Conservation (phyloP, 2,329 filamentous ascomycete genomes). For the Aspergillus jensenii region DNA sequence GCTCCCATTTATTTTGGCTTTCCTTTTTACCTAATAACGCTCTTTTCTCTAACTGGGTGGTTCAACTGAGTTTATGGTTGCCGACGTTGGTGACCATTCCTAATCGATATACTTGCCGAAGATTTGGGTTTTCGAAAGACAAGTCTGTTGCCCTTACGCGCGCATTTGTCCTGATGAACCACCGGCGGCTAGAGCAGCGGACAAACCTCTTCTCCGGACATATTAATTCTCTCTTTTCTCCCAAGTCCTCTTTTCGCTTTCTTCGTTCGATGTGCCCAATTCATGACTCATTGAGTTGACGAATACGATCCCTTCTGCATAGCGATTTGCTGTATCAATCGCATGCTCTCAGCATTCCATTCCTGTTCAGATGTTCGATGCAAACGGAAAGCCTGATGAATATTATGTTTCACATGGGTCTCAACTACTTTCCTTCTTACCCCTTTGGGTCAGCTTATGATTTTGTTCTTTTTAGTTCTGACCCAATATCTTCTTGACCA, state of each 20-base stretch:
- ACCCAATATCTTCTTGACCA: not conserved
- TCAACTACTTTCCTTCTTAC: not conserved
- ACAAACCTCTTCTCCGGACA: constrained; percentile 11
- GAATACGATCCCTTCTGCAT: constrained; percentile 15
- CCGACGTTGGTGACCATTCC: constrained; percentile 10
- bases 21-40: constrained; percentile 2
- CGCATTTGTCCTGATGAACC: not conserved
- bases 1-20: not conserved
- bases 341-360: not conserved
- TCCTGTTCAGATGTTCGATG: constrained; percentile 3
- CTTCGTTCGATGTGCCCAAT: constrained; percentile 2
- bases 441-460: not conserved
- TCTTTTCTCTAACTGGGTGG: constrained; percentile 5
- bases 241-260: constrained; percentile 3
- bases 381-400: constrained; percentile 14
- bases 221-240: constrained; percentile 11
- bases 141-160: constrained; percentile 6
- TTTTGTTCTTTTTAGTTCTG: constrained; percentile 4
- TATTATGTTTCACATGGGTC: constrained; percentile 6
- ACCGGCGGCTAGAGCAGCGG: not conserved
- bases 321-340: constrained; percentile 9
- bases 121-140: constrained; percentile 9
- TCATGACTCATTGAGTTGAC: constrained; percentile 17
- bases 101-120: constrained; percentile 8
- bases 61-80: constrained; percentile 13